Conservation (phyloP, 495 filamentous ascomycete genomes). For the Penicillium waksmanii region DNA sequence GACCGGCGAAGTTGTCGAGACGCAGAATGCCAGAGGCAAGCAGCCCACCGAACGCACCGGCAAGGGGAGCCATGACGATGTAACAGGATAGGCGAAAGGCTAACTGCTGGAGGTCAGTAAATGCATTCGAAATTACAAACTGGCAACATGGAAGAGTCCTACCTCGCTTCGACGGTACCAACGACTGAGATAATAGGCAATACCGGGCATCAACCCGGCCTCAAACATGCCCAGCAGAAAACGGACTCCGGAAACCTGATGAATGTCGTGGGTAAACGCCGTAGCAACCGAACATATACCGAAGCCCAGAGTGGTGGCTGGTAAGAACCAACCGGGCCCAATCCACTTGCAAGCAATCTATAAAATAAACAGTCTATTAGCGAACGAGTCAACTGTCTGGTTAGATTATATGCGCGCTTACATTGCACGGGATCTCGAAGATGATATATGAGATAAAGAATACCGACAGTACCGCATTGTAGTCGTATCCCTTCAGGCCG, state of each 20-base stretch:
- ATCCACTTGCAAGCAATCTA: slow-evolving; percentile 49
- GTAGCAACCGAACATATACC: slow-evolving; percentile 52
- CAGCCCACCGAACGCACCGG: slow-evolving; percentile 72
- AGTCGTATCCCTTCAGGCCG: slow-evolving; percentile 58
- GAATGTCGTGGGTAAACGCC: slow-evolving; percentile 50
- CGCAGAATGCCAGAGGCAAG: slow-evolving; percentile 62
- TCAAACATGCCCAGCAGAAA: slow-evolving; percentile 68
- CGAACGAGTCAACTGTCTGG: background rate
- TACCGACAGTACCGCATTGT: slow-evolving; percentile 67
- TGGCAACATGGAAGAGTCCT: background rate
- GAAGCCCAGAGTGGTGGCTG: slow-evolving; percentile 48
- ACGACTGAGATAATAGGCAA: slow-evolving; percentile 70
- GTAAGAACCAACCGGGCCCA: slow-evolving; percentile 56
- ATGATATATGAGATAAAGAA: slow-evolving; percentile 77
- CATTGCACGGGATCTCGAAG: slow-evolving; percentile 81
- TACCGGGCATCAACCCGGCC: slow-evolving; percentile 73
- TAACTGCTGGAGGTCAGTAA: slow-evolving; percentile 30
- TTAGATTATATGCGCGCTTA: slow-evolving; percentile 20
- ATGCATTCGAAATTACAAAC: background rate
- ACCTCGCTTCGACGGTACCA: slow-evolving; percentile 70
- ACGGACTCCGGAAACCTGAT: slow-evolving; percentile 47
- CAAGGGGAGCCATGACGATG: slow-evolving; percentile 64
- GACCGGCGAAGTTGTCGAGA: slow-evolving; percentile 45
- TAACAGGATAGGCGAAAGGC: slow-evolving; percentile 60
- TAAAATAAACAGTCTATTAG: background rate